Conservation (phyloP, 176 grass and related monocot genomes). For the Musa acuminata region DNA sequence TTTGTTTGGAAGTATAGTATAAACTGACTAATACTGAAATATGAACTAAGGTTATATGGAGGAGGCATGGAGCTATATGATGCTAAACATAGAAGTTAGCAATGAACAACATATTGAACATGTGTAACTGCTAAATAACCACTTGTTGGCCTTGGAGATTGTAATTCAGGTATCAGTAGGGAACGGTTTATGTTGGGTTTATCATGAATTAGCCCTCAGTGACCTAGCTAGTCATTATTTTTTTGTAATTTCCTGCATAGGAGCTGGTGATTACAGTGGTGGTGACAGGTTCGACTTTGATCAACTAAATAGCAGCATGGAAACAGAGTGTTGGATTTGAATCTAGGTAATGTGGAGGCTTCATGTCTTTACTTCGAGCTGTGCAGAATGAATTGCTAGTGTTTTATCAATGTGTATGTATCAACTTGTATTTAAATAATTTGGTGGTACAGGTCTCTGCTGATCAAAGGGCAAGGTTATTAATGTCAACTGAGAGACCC, state of each 20-base stretch:
- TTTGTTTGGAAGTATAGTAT: too few species aligned
- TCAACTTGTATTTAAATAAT: slow-evolving; percentile 13
- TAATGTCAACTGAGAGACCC: slow-evolving; percentile 57
- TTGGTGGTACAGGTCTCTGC: slow-evolving; percentile 37
- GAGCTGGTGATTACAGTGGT: too few species aligned
- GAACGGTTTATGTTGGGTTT: neutral
- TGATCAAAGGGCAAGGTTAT: slow-evolving; percentile 76
- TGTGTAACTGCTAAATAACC: too few species aligned
- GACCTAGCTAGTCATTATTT: neutral
- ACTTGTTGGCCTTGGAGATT: too few species aligned
- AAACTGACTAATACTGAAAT: too few species aligned
- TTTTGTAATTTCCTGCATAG: neutral
- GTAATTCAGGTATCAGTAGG: too few species aligned
- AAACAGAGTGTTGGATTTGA: neutral
- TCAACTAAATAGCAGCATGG: neutral
- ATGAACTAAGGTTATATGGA: too few species aligned
- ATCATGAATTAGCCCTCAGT: neutral
- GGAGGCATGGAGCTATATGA: too few species aligned
- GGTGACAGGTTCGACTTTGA: neutral
- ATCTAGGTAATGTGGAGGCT: neutral
- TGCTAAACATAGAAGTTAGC: too few species aligned
- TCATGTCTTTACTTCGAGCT: neutral
- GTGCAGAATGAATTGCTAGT: neutral
- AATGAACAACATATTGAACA: too few species aligned
- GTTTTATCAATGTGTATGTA: neutral